Conservation (phyloP, 192 early-diverging fungal species). For the Backusella australiensis region DNA sequence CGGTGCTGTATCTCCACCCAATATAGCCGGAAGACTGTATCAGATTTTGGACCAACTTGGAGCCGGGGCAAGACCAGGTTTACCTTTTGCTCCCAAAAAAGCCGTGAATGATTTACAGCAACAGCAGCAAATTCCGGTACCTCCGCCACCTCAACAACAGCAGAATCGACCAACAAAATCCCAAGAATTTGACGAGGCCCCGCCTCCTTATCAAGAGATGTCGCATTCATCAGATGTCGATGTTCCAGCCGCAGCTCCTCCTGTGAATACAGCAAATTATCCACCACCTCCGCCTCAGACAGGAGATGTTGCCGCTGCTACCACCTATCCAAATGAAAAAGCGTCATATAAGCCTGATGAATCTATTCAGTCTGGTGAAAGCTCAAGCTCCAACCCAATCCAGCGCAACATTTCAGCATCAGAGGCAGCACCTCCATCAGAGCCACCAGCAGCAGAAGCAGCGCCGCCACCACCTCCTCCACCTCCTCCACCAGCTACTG, state of each 20-base stretch:
- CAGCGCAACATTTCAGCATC: background rate
- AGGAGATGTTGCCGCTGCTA: background rate
- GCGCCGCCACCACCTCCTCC: background rate
- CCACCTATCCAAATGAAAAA: background rate
- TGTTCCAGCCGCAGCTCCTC: background rate
- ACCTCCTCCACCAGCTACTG: background rate
- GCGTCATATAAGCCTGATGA: background rate
- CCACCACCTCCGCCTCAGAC: background rate
- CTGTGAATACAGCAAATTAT: background rate
- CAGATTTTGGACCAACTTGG: constrained; percentile 50
- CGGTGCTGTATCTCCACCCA: constrained; percentile 58
- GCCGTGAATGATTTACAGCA: background rate
- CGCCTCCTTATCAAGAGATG: background rate
- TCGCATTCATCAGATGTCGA: background rate
- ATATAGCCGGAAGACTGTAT: constrained; percentile 71
- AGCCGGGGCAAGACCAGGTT: constrained; percentile 15
- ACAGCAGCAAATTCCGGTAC: background rate
- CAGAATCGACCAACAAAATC: constrained; percentile 9
- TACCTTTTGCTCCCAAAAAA: constrained; percentile 16
- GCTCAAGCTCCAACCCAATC: background rate
- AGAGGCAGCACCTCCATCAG: background rate
- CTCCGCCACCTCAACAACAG: background rate
- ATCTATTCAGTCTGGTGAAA: background rate
- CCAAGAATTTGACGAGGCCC: constrained; percentile 2
- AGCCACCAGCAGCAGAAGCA: background rate